Conservation (phyloP, 495 filamentous ascomycete species). For the Neurospora terricola region DNA sequence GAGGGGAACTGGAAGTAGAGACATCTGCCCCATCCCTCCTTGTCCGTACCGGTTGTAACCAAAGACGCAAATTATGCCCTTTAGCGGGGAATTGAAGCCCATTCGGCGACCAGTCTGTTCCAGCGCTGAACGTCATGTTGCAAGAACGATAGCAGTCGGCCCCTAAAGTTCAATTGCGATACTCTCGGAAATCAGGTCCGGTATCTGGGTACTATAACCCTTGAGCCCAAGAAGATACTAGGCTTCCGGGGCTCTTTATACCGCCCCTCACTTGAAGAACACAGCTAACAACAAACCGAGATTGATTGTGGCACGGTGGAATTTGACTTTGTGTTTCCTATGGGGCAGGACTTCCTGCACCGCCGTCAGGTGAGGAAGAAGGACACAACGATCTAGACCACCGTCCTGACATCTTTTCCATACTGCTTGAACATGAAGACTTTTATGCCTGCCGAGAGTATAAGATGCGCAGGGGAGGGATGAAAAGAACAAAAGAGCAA, state of each 20-base stretch:
- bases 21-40: fast-evolving
- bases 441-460: background rate
- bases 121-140: background rate
- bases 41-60: background rate
- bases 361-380: background rate
- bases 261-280: background rate
- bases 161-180: background rate
- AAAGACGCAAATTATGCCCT: background rate
- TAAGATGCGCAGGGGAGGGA: background rate
- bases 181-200: background rate
- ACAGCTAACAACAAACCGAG: background rate
- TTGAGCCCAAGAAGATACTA: background rate
- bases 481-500: background rate
- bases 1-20: background rate
- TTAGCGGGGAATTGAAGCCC: background rate
- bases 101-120: background rate
- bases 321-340: background rate
- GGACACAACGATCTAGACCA: background rate
- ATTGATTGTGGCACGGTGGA: background rate
- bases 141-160: background rate
- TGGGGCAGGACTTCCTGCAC: background rate
- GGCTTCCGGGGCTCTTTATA: background rate
- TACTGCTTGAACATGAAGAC: background rate
- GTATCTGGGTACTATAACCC: background rate
- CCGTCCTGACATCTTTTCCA: background rate